Conservation (phyloP, 2,329 filamentous ascomycete species). For the Aureobasidium sp. region DNA sequence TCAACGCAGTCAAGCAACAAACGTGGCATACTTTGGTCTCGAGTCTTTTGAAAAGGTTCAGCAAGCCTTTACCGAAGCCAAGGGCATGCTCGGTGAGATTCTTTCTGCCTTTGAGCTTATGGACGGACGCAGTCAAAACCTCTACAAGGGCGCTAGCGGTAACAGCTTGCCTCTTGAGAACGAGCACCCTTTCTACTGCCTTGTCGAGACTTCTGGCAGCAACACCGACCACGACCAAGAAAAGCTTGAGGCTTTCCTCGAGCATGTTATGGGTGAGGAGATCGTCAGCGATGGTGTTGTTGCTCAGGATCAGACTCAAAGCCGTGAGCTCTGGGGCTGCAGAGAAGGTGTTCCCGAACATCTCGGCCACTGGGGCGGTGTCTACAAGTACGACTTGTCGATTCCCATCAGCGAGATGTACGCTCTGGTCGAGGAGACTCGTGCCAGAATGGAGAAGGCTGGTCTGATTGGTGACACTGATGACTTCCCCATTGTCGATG, state of each 20-base stretch:
- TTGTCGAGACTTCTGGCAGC: slow-evolving; percentile 92
- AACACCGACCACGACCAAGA: slow-evolving; percentile 87
- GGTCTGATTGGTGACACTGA: slow-evolving; percentile 69
- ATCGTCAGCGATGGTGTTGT: slow-evolving; percentile 86
- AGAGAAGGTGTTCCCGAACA: slow-evolving; percentile 89
- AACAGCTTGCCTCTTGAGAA: slow-evolving; percentile 75
- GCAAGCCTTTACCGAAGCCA: slow-evolving; percentile 78
- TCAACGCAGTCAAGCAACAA: slow-evolving; percentile 77
- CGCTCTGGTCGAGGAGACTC: slow-evolving; percentile 76
- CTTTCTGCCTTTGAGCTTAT: slow-evolving; percentile 97
- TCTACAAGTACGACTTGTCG: slow-evolving; percentile 98
- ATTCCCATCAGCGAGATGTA: slow-evolving; percentile 88
- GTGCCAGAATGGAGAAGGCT: slow-evolving; percentile 62
- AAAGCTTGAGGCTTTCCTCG: slow-evolving; percentile 85
- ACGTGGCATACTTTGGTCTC: slow-evolving; percentile 90
- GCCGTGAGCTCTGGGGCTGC: slow-evolving; percentile 79
- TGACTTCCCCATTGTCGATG: slow-evolving; percentile 71
- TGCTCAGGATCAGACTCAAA: slow-evolving; percentile 88
- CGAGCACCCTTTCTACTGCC: slow-evolving; percentile 87
- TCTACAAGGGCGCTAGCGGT: slow-evolving; percentile 67
- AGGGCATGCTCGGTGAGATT: slow-evolving; percentile 85
- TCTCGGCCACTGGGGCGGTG: slow-evolving; percentile 82
- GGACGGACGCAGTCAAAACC: slow-evolving; percentile 74
- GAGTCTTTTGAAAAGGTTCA: slow-evolving; percentile 87
- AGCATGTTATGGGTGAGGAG: slow-evolving; percentile 81